Percentiles rank a stretch among this genome's conserved stretches.
Conservation (phyloP, 768 basidiomycete genomes). For the Nevesoporus exiguus region DNA sequence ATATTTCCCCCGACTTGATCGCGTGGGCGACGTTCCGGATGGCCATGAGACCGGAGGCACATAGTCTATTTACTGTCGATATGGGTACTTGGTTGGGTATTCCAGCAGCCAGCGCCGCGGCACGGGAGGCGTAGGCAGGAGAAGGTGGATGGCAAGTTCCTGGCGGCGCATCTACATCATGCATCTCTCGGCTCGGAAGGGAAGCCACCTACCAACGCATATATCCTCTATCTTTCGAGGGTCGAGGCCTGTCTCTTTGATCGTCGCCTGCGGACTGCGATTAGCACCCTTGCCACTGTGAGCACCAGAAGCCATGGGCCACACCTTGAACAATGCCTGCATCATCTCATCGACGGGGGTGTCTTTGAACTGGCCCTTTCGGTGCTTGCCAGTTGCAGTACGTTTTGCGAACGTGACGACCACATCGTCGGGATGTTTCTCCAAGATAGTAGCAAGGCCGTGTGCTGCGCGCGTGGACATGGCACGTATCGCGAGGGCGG, state of each 20-base stretch:
- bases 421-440: constrained; percentile 78
- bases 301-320: constrained; percentile 2
- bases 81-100: constrained; percentile 86
- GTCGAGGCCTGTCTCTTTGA: constrained; percentile 63
- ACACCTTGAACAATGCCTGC: constrained; percentile 74
- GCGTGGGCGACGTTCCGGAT: constrained; percentile 86
- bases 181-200: background rate
- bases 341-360: constrained; percentile 84
- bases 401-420: constrained; percentile 88
- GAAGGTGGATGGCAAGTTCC: constrained; percentile 84
- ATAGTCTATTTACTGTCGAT: constrained; percentile 88
- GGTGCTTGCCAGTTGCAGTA: constrained; percentile 83
- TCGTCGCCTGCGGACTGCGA: constrained; percentile 48
- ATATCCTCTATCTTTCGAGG: constrained; percentile 77
- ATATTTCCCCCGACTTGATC: constrained; percentile 78
- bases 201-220: constrained; percentile 60
- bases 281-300: background rate
- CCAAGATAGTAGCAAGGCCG: constrained; percentile 52
- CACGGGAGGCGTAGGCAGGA: constrained; percentile 77
- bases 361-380: constrained; percentile 93
- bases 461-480: constrained; percentile 34
- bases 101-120: constrained; percentile 84
- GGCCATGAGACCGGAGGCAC: constrained; percentile 93
- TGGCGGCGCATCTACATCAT: constrained; percentile 24
- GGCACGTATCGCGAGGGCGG: background rate